A percentile compares a stretch with the other conserved stretches of the same genome.
Evolutionary conservation across 163 green algal species (phyloP).

Genomic region (Chlamydomonas reinhardtii): DNA sequence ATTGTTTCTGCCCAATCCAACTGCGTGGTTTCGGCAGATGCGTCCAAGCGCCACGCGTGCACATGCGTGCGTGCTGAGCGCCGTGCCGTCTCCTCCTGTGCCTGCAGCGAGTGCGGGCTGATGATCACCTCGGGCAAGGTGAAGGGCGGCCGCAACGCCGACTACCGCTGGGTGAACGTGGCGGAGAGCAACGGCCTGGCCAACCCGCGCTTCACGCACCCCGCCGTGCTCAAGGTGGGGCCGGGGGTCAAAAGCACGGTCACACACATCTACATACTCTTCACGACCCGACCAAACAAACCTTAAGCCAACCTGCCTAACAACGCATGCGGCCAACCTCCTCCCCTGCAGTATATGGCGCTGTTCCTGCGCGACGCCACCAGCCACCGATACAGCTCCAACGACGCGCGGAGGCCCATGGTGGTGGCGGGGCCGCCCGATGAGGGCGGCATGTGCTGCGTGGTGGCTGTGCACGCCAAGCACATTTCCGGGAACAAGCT

Average conservation of each 20-base stretch:
- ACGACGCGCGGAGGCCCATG: slow-evolving; percentile 40
- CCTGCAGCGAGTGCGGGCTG: slow-evolving; percentile 36
- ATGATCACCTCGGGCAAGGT: slow-evolving; percentile 36
- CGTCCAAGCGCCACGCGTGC: no score
- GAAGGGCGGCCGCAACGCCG: slow-evolving; percentile 6
- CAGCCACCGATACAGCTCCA: slow-evolving; percentile 32
- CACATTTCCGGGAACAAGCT: slow-evolving; percentile 49
- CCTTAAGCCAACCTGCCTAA: no score
- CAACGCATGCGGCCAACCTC: background rate
- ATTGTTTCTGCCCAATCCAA: no score
- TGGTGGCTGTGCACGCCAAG: slow-evolving; percentile 56
- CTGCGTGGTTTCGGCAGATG: no score
- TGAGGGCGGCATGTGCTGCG: slow-evolving; percentile 49
- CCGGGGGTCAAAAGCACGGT: no score
- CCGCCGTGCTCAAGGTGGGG: slow-evolving; percentile 36
- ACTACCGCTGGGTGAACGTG: slow-evolving; percentile 45
- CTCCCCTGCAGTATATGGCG: slow-evolving; percentile 37
- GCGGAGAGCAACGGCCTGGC: slow-evolving; percentile 26
- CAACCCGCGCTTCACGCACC: slow-evolving; percentile 43
- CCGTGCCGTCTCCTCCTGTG: background rate
- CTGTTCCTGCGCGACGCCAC: slow-evolving; percentile 50
- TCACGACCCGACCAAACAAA: no score
- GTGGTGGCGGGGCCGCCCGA: slow-evolving; percentile 57
- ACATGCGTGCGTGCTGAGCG: no score
- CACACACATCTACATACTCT: no score